A percentile compares a stretch with the other conserved stretches of the same genome.
phyloP scores from a whole-genome alignment of 768 basidiomycete genomes.

The Xerocomus potaroensis region DNA sequence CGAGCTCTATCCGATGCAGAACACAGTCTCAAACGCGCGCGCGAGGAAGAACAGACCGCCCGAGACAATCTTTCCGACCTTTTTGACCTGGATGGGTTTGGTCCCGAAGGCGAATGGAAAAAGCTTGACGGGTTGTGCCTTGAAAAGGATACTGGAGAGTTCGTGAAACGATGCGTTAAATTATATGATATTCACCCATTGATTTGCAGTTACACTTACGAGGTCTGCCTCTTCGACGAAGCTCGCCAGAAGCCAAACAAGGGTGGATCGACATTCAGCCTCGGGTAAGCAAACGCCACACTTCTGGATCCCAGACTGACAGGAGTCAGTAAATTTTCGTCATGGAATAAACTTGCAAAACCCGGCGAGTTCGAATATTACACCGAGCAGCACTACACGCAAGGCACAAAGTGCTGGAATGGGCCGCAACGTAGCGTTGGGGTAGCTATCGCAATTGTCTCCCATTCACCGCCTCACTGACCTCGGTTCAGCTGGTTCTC shows the following conservation, averaged over 20 bases:
- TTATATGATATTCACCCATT: slow-evolving; percentile 5
- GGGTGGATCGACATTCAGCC: slow-evolving; percentile 68
- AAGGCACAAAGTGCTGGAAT: slow-evolving; percentile 93
- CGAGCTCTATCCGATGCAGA: slow-evolving; percentile 63
- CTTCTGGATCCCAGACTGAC: slow-evolving; percentile 1
- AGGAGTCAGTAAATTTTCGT: slow-evolving; percentile 57
- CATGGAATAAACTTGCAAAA: slow-evolving; percentile 66
- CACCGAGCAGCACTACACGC: slow-evolving; percentile 73
- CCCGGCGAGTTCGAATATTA: slow-evolving; percentile 74
- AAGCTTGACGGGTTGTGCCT: slow-evolving; percentile 84
- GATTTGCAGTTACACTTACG: slow-evolving; percentile 77
- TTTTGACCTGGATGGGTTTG: slow-evolving; percentile 63
- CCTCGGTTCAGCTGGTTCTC: slow-evolving; percentile 57
- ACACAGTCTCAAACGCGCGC: slow-evolving; percentile 46
- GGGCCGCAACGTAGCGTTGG: slow-evolving; percentile 85
- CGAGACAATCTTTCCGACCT: slow-evolving; percentile 60
- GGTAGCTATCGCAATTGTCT: slow-evolving; percentile 40
- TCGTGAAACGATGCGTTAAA: slow-evolving; percentile 34
- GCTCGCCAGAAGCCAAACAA: slow-evolving; percentile 85
- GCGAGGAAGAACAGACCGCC: slow-evolving; percentile 50
- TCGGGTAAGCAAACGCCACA: slow-evolving; percentile 58
- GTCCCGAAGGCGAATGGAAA: slow-evolving; percentile 89
- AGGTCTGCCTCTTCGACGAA: slow-evolving; percentile 86
- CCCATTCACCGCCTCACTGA: slow-evolving; percentile 2
- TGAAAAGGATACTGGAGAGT: slow-evolving; percentile 86